Base-by-base conservation (phyloP, 2,329 filamentous ascomycete genomes). In the Chrysoporthe austroafricana region DNA sequence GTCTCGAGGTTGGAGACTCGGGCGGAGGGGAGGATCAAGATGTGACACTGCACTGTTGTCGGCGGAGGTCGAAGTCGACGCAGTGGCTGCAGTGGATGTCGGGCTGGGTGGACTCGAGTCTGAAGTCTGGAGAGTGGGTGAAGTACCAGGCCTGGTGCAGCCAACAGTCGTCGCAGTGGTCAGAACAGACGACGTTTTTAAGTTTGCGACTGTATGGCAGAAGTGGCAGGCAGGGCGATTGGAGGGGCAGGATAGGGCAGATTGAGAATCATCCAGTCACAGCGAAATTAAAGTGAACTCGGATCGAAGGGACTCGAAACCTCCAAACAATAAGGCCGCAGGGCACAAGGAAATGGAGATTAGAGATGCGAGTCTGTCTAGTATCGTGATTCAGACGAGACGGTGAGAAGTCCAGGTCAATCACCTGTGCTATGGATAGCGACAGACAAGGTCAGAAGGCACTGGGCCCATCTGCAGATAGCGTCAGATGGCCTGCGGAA, bases 401-500 rank as follows among this genome's bases (percentile, higher is more conserved):
- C 50, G 26, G 50, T 54, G 26, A 54, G 50, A 16, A 26, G 50
- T 32, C 32, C 50, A 34, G 50, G 50, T 54, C 26, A 54, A 21
- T 54, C 50, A 54, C 21, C 26, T 4, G 6, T 34, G n/a, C 36
- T 39, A 39, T 39, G 36, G 36, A 9, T 21, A 52, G 11, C 32
- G 26, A 34, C 16, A 18, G 16, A 18, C 46, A 21, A n/a, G 50
- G 50, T 54, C 50, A 54, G 50, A 32, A 54, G 50, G 50, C 32
- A 14, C 50, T 54, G 4, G 50, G 50, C 39, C 36, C 34, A 43
- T 26, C 36, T 60, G 39, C 57, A 60, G 57, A 60, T 60, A 60
- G 57, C 57, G 57, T 60, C 57, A 60, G 57, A 60, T 44, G n/a
- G n/a, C 39, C 34, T 26, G 36, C 36, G 26, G 36, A 39, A 60